phyloP scores from a whole-genome alignment of 345 rosid species.

The Xanthoceras sorbifolium region DNA sequence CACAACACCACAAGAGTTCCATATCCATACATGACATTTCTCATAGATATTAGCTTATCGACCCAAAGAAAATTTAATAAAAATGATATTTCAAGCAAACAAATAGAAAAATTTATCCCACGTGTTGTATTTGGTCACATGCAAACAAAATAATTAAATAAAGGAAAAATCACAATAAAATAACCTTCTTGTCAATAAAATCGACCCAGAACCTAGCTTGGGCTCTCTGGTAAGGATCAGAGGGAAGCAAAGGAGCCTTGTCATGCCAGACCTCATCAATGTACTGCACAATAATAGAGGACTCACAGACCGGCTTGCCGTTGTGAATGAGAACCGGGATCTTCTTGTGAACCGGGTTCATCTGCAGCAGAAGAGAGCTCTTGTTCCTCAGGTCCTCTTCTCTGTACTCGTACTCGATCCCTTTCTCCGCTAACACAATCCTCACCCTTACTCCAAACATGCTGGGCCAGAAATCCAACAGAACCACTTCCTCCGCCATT shows the following conservation, averaged over 20 bases:
- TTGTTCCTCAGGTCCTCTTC: constrained; percentile 34
- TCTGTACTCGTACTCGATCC: constrained; percentile 25
- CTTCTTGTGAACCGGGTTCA: constrained; percentile 34
- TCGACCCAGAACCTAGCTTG: constrained; percentile 38
- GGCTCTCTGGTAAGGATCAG: constrained; percentile 29
- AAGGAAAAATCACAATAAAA: too few relatives aligned
- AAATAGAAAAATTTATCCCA: too few relatives aligned
- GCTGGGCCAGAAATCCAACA: constrained; percentile 40
- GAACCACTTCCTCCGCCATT: constrained; percentile 23
- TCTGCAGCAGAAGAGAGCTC: constrained; percentile 28
- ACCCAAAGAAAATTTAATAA: too few relatives aligned
- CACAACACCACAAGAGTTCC: too few relatives aligned
- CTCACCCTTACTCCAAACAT: constrained; percentile 34
- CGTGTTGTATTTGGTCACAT: too few relatives aligned
- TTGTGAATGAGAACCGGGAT: constrained; percentile 10
- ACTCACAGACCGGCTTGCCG: constrained; percentile 23
- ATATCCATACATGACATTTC: too few relatives aligned
- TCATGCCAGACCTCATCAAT: constrained; percentile 20
- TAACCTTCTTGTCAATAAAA: constrained; percentile 35
- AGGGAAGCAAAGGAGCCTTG: constrained; percentile 26
- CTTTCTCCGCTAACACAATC: constrained; percentile 32
- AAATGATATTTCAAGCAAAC: too few relatives aligned
- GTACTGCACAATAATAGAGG: constrained; percentile 14
- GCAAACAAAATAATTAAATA: too few relatives aligned
- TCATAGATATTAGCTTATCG: too few relatives aligned